Conservation (phyloP, 495 filamentous ascomycete genomes). For the Aspergillus asperescens region DNA sequence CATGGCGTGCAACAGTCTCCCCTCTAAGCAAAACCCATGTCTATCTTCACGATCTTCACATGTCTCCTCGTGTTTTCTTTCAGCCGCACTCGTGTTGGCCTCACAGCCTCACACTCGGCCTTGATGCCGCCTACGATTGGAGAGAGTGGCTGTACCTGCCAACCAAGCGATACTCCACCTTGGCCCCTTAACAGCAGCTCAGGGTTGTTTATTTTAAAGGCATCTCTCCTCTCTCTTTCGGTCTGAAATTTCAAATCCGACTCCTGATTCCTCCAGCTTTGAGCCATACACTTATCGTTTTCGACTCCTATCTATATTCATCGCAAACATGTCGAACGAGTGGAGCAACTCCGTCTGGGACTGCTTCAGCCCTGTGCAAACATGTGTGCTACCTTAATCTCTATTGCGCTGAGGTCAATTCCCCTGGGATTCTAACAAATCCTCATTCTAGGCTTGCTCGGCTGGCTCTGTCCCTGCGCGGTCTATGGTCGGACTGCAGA, state of each 20-base stretch:
- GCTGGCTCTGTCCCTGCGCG: slow-evolving; percentile 50
- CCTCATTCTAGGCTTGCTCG: slow-evolving; percentile 31
- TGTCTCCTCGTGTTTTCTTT: neutral
- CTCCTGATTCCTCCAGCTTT: neutral
- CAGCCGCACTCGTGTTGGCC: neutral
- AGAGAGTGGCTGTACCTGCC: no score
- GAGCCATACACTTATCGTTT: no score
- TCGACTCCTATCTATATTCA: neutral
- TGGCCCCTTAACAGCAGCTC: neutral
- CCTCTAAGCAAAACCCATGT: neutral
- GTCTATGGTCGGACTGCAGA: slow-evolving; percentile 47
- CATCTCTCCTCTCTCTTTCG: neutral
- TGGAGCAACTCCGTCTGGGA: slow-evolving; percentile 24
- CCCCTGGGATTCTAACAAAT: slow-evolving; percentile 2
- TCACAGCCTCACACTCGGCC: slow-evolving; percentile 4
- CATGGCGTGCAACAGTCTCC: neutral
- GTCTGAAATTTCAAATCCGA: neutral
- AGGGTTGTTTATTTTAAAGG: neutral
- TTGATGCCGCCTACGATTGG: no score
- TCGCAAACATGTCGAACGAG: slow-evolving; percentile 13
- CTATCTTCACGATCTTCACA: neutral
- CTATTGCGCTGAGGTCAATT: neutral
- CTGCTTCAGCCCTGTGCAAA: slow-evolving; percentile 22
- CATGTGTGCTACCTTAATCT: slow-evolving; percentile 13
- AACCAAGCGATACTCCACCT: neutral